A percentile compares a stretch with the other conserved stretches of the same genome.
phyloP scores from a whole-genome alignment of 257 asterid genomes.

The Jacaranda copaia region DNA sequence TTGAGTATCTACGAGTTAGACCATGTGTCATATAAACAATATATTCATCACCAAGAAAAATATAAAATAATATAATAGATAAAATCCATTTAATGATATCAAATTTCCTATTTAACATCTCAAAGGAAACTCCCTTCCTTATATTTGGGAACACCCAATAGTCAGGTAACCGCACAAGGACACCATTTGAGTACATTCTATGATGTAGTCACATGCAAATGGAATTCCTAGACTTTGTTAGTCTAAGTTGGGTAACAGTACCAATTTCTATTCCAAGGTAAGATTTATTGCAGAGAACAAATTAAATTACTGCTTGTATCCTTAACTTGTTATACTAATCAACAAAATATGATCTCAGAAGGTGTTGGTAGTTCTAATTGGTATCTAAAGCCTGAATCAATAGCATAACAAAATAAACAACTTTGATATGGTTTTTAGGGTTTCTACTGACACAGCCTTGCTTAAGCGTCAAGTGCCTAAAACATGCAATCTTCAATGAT shows the following conservation, averaged over 20 bases:
- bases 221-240: too few relatives aligned
- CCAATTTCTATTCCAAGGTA: not conserved
- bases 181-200: not conserved
- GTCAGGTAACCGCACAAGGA: not conserved
- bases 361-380: not conserved
- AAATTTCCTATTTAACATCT: not conserved
- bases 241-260: conserved; percentile 10
- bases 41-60: too few relatives aligned
- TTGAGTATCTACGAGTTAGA: too few relatives aligned
- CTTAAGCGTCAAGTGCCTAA: conserved; percentile 1
- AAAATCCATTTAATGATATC: too few relatives aligned
- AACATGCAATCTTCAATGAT: not conserved
- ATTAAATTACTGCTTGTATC: not conserved
- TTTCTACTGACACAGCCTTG: not conserved
- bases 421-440: not conserved
- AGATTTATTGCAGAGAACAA: not conserved
- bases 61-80: too few relatives aligned
- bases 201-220: not conserved
- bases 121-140: not conserved
- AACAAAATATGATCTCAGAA: not conserved
- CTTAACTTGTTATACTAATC: not conserved
- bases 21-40: too few relatives aligned
- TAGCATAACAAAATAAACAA: not conserved
- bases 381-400: not conserved
- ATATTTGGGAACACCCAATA: not conserved